Conservation (phyloP, 2,329 filamentous ascomycete genomes). For the Xylariaceae sp. region DNA sequence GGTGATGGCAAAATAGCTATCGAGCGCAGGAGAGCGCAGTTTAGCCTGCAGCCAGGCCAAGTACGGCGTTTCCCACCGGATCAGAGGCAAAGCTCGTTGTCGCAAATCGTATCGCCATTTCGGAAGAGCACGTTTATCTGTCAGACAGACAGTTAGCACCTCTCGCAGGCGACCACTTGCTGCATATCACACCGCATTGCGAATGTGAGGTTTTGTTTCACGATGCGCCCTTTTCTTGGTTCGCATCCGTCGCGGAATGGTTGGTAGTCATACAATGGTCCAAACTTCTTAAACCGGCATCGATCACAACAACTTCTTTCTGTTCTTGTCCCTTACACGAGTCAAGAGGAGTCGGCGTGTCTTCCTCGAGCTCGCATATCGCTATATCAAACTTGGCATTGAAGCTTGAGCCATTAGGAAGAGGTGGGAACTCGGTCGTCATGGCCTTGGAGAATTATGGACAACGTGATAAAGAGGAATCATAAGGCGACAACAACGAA, state of each 20-base stretch:
- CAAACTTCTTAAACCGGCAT: slow-evolving; percentile 74
- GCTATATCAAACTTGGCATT: slow-evolving; percentile 19
- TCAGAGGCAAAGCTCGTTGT: slow-evolving; percentile 74
- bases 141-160: slow-evolving; percentile 13
- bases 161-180: not conserved
- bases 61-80: slow-evolving; percentile 93
- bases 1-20: slow-evolving; percentile 94
- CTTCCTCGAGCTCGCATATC: slow-evolving; percentile 6
- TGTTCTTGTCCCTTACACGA: slow-evolving; percentile 7
- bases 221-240: not conserved
- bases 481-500: slow-evolving; percentile 1
- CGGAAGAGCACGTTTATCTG: slow-evolving; percentile 79
- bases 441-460: slow-evolving; percentile 26
- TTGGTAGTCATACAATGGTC: slow-evolving; percentile 59
- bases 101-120: slow-evolving; percentile 83
- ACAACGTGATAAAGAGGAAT: slow-evolving; percentile 16
- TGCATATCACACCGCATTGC: slow-evolving; percentile 3
- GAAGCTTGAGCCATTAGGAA: slow-evolving; percentile 32
- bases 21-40: slow-evolving; percentile 75
- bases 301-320: slow-evolving; percentile 38
- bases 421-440: slow-evolving; percentile 30
- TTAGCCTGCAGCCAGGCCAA: slow-evolving; percentile 79
- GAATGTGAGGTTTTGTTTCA: not conserved
- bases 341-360: slow-evolving; percentile 1
- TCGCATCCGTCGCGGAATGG: not conserved